These are phyloP conservation scores for Penicillium digitatum DNA, from an alignment of 2,329 filamentous ascomycete genomes.

Conservation along the genomic window DNA sequence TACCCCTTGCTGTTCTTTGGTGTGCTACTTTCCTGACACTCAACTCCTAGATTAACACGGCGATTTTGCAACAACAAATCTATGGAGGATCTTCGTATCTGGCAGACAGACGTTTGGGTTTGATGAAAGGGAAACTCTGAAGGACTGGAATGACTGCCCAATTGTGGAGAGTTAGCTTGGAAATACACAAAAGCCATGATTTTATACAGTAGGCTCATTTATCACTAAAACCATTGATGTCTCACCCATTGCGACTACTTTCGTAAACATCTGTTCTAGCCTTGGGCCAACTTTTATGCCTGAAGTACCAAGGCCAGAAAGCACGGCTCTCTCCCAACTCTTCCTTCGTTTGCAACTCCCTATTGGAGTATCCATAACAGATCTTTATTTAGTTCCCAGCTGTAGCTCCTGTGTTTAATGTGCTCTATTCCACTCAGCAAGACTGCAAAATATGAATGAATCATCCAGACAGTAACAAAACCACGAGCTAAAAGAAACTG, in stretches of 20 bases:
- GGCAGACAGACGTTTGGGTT: background rate
- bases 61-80: background rate
- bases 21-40: background rate
- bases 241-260: background rate
- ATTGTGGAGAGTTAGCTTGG: rapidly evolving
- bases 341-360: background rate
- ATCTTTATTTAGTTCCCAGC: rapidly evolving
- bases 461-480: background rate
- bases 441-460: too few relatives aligned
- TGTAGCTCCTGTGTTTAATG: rapidly evolving
- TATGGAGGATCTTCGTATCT: background rate
- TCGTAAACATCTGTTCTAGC: background rate
- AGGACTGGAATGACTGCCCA: background rate
- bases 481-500: too few relatives aligned
- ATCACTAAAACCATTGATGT: background rate
- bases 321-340: background rate
- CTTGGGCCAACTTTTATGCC: rapidly evolving
- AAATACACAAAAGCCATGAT: background rate
- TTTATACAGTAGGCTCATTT: background rate
- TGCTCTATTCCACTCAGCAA: background rate
- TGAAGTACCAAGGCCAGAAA: background rate
- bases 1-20: background rate
- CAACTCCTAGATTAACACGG: background rate
- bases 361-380: background rate
- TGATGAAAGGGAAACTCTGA: background rate